phyloP scores from a whole-genome alignment of 108 stramenopile species.

The Heterococcus sp. region DNA sequence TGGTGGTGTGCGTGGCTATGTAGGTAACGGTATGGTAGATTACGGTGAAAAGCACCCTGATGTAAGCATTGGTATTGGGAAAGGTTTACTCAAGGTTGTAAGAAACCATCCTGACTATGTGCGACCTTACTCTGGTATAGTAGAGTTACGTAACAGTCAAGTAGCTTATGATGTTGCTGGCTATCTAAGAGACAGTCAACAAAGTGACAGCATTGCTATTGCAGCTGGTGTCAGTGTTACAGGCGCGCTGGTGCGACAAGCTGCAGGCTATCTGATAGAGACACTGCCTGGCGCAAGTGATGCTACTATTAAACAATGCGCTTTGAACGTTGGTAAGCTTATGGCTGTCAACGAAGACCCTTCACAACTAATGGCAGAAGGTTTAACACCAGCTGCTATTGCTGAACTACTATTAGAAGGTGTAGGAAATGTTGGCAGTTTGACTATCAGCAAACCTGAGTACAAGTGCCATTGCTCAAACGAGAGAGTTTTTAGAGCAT shows the following conservation, averaged over 20 bases:
- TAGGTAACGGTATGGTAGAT: conserved; percentile 22
- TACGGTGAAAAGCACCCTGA: neutral
- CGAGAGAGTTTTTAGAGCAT: conserved; percentile 35
- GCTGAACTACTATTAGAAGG: conserved; percentile 31
- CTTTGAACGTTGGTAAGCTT: conserved; percentile 14
- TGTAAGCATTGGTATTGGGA: conserved; percentile 17
- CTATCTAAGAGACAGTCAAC: conserved; percentile 31
- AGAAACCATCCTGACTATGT: conserved; percentile 40
- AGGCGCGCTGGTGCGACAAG: conserved; percentile 29
- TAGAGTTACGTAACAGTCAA: conserved; percentile 19
- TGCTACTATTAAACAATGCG: conserved; percentile 15
- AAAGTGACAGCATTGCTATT: conserved; percentile 18
- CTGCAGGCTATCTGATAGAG: conserved; percentile 31
- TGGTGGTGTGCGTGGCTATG: conserved; percentile 37
- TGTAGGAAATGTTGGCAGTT: conserved; percentile 13
- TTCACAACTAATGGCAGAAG: conserved; percentile 5
- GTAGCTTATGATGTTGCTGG: conserved; percentile 41
- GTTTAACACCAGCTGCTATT: conserved; percentile 13
- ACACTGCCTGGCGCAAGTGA: conserved; percentile 16
- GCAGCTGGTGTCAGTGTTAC: conserved; percentile 32
- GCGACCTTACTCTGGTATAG: conserved; percentile 32
- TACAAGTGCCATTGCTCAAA: conserved; percentile 42
- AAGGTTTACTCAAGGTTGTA: conserved; percentile 35
- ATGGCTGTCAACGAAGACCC: conserved; percentile 13
- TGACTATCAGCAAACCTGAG: conserved; percentile 16